A percentile compares a stretch with the other conserved stretches of the same genome.
These are phyloP conservation scores for Botryotinia calthae DNA, from an alignment of 2,329 filamentous ascomycete genomes.

Conservation along the genomic window DNA sequence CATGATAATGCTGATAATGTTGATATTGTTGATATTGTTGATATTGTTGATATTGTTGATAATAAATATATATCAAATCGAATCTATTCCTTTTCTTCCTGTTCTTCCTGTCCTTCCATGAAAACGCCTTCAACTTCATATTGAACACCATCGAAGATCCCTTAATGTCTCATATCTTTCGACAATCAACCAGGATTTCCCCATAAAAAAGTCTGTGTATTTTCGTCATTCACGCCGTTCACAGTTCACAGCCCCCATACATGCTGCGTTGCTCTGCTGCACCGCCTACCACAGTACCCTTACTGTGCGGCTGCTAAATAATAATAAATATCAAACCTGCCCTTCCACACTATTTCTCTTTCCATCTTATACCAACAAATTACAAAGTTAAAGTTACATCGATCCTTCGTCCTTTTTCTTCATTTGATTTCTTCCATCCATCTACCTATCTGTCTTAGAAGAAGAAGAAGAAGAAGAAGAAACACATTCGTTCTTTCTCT, in stretches of 20 bases:
- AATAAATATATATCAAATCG: neutral
- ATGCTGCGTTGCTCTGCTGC: conserved; percentile 2
- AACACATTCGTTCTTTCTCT: conserved; percentile 9
- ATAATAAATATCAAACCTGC: conserved; percentile 1
- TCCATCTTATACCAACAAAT: conserved; percentile 1
- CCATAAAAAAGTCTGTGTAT: conserved; percentile 1
- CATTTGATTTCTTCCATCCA: neutral
- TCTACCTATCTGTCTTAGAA: neutral
- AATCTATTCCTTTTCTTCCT: neutral
- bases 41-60: too few species aligned
- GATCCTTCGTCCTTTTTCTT: neutral
- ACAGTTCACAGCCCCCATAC: conserved; percentile 9
- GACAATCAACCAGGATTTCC: neutral
- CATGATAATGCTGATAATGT: neutral
- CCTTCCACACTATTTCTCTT: neutral
- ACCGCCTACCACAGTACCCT: neutral
- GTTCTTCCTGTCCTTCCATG: too few species aligned
- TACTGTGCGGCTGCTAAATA: neutral
- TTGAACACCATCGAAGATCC: neutral
- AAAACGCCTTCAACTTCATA: neutral
- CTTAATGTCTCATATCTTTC: neutral
- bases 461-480: neutral
- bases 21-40: neutral
- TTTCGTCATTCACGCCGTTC: neutral
- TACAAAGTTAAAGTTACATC: neutral